A percentile compares a stretch with the other conserved stretches of the same genome.
phyloP scores from a whole-genome alignment of 331 rosid genomes.

The Prunus yedoensis region DNA sequence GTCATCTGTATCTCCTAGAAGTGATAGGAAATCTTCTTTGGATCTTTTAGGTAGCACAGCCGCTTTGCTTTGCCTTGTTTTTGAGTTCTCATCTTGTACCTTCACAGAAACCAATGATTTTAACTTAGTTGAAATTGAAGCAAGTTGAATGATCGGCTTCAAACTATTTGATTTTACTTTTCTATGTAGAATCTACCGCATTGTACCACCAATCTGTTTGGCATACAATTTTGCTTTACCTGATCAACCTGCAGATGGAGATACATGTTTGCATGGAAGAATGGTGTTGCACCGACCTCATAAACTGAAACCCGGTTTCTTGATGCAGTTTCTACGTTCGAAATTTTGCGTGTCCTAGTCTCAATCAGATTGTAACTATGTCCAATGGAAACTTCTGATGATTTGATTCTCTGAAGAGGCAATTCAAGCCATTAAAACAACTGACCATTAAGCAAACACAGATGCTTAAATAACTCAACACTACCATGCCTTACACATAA shows the following conservation, averaged over 20 bases:
- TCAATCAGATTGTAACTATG: slow-evolving; percentile 82
- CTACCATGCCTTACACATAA: slow-evolving; percentile 38
- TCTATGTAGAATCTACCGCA: background rate
- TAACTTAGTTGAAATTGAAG: background rate
- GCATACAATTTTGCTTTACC: slow-evolving; percentile 25
- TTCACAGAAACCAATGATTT: slow-evolving; percentile 30
- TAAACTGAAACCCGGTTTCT: slow-evolving; percentile 50
- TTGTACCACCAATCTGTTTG: background rate
- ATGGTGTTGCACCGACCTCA: slow-evolving; percentile 60
- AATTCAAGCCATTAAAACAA: slow-evolving; percentile 22
- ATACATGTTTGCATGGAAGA: slow-evolving; percentile 71
- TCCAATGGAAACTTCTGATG: slow-evolving; percentile 62
- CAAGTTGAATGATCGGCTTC: background rate
- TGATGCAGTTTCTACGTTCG: slow-evolving; percentile 78
- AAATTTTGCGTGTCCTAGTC: slow-evolving; percentile 46
- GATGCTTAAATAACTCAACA: background rate
- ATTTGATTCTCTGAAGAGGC: slow-evolving; percentile 59
- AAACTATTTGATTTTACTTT: background rate
- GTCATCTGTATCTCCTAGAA: slow-evolving; percentile 60
- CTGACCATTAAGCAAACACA: background rate
- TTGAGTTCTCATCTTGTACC: slow-evolving; percentile 67
- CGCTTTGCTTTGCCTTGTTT: slow-evolving; percentile 62
- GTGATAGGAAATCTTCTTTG: slow-evolving; percentile 49
- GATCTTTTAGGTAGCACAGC: slow-evolving; percentile 38
- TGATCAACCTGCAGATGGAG: slow-evolving; percentile 63